Conservation (phyloP, 2,329 filamentous ascomycete species). For the Massarina eburnea region DNA sequence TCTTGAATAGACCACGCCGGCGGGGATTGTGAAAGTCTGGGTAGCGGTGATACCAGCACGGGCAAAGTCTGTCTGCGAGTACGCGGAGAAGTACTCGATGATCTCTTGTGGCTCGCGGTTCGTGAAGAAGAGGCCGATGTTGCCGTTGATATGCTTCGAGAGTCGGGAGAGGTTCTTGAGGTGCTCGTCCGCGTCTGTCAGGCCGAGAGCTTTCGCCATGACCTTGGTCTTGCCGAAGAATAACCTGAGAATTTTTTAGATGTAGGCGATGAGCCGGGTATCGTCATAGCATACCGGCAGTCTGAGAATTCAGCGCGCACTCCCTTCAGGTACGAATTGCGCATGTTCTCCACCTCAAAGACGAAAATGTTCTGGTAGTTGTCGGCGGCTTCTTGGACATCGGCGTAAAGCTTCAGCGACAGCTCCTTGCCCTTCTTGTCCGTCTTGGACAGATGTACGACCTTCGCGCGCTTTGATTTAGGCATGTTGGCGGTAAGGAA, state of each 20-base stretch:
- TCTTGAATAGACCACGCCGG: slow-evolving; percentile 75
- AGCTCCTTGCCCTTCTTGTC: slow-evolving; percentile 91
- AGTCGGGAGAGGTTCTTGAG: slow-evolving; percentile 76
- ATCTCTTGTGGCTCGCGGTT: slow-evolving; percentile 71
- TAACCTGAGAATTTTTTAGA: slow-evolving; percentile 57
- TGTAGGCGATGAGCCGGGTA: not conserved
- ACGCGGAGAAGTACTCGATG: slow-evolving; percentile 69
- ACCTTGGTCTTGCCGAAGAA: slow-evolving; percentile 99
- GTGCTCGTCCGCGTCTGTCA: slow-evolving; percentile 73
- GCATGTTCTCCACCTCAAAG: slow-evolving; percentile 95
- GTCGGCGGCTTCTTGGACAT: slow-evolving; percentile 81
- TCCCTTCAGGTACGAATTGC: slow-evolving; percentile 92
- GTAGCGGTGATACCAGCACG: slow-evolving; percentile 78
- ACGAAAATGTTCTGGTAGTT: slow-evolving; percentile 90
- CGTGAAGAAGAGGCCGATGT: slow-evolving; percentile 89
- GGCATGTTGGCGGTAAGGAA: slow-evolving; percentile 66
- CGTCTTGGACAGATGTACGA: slow-evolving; percentile 88
- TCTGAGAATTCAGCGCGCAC: slow-evolving; percentile 83
- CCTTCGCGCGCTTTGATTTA: slow-evolving; percentile 89
- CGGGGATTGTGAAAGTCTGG: slow-evolving; percentile 76
- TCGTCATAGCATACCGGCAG: slow-evolving; percentile 64
- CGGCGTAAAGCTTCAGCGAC: slow-evolving; percentile 83
- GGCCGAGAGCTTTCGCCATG: slow-evolving; percentile 92
- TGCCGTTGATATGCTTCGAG: slow-evolving; percentile 70
- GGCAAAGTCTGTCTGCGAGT: slow-evolving; percentile 82